phyloP scores from a whole-genome alignment of 805 yeast genomes.

The Suhomyces tanzawaensis region DNA sequence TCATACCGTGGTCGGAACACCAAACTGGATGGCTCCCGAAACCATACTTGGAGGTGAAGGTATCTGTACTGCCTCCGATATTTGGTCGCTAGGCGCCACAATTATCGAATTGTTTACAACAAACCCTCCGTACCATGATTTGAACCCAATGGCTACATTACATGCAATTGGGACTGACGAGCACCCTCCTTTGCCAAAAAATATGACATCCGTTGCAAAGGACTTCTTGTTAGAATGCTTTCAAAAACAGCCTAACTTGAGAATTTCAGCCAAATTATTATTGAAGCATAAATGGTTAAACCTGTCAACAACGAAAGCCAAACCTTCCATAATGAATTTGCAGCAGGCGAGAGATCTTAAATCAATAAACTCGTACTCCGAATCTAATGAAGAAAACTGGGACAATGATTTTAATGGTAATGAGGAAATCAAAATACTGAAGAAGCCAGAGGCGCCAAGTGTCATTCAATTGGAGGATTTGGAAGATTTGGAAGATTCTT shows the following conservation, averaged over 20 bases:
- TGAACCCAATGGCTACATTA: constrained; percentile 73
- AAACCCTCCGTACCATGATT: constrained; percentile 80
- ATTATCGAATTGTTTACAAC: constrained; percentile 83
- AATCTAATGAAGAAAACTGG: constrained; percentile 32
- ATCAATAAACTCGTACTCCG: constrained; percentile 27
- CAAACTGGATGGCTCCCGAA: constrained; percentile 99
- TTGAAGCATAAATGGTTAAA: constrained; percentile 62
- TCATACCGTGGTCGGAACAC: constrained; percentile 70
- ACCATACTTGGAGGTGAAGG: constrained; percentile 77
- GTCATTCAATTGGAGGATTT: background rate
- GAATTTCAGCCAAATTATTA: constrained; percentile 56
- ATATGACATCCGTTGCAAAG: constrained; percentile 39
- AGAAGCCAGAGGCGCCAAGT: background rate
- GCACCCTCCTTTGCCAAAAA: constrained; percentile 64
- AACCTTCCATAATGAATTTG: background rate
- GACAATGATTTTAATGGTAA: constrained; percentile 33
- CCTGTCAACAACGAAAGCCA: background rate
- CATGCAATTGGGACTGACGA: constrained; percentile 81
- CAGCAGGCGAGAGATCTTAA: constrained; percentile 9
- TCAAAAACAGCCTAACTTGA: constrained; percentile 60
- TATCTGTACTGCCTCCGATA: constrained; percentile 83
- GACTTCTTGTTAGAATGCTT: constrained; percentile 70
- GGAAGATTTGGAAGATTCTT: background rate
- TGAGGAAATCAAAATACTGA: constrained; percentile 15
- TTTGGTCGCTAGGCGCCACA: constrained; percentile 96